Conservation (phyloP, 805 yeast genomes). For the Saccharomycopsis fermentans region DNA sequence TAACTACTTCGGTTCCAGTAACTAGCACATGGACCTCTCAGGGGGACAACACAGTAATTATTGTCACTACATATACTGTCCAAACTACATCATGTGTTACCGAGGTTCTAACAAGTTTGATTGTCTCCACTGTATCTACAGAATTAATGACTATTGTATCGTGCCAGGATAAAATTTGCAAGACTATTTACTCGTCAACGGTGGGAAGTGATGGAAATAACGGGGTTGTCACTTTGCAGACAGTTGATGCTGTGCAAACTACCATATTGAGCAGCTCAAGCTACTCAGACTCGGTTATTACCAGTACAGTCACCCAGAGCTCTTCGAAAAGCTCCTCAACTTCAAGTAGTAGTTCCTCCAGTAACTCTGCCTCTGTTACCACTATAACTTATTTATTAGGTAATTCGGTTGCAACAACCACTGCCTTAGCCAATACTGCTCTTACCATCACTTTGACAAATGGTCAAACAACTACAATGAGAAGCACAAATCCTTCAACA, state of each 20-base stretch:
- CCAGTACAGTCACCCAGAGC: neutral
- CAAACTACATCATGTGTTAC: slow-evolving; percentile 19
- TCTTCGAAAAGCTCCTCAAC: neutral
- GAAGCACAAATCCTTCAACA: neutral
- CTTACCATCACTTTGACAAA: neutral
- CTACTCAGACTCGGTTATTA: neutral
- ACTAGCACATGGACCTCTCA: slow-evolving; percentile 18
- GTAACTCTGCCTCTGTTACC: neutral
- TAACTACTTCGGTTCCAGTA: slow-evolving; percentile 17
- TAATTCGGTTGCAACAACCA: slow-evolving; percentile 1
- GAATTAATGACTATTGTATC: slow-evolving; percentile 16
- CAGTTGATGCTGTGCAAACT: neutral
- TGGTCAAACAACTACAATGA: neutral
- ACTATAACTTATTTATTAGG: slow-evolving; percentile 2
- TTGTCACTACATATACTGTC: slow-evolving; percentile 17
- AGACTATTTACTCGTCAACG: slow-evolving; percentile 14
- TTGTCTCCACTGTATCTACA: slow-evolving; percentile 19
- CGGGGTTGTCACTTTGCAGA: slow-evolving; percentile 7
- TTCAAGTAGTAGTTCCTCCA: neutral
- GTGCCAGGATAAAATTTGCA: slow-evolving; percentile 18
- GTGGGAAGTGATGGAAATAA: neutral
- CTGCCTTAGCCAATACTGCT: neutral
- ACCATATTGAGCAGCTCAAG: neutral
- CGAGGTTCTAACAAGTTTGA: slow-evolving; percentile 16
- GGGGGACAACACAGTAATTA: slow-evolving; percentile 17